Evolutionary conservation across 164 flowering plant species (phyloP).

Genomic region (Kingdonia uniflora): DNA sequence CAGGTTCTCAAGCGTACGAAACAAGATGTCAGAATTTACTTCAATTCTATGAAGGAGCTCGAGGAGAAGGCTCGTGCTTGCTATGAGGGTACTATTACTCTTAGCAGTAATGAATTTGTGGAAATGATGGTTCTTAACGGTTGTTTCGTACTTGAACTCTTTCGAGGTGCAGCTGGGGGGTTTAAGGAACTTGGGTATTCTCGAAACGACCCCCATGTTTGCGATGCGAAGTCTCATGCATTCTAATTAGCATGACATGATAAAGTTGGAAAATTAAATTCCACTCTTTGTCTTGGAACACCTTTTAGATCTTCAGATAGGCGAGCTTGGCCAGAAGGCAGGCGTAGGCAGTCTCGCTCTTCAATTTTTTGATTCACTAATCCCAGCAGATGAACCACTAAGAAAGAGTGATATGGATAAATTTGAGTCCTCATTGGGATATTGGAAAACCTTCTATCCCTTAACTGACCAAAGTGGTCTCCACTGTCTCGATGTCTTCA

Average conservation of each 20-base stretch:
- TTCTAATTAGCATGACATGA: slow-evolving; percentile 60
- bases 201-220: slow-evolving; percentile 55
- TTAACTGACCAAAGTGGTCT: no score
- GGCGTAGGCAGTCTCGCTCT: slow-evolving; percentile 34
- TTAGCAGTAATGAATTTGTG: slow-evolving; percentile 41
- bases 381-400: no score
- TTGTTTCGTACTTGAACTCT: slow-evolving; percentile 46
- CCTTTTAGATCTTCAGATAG: slow-evolving; percentile 41
- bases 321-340: slow-evolving; percentile 25
- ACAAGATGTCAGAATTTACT: slow-evolving; percentile 32
- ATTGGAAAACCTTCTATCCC: no score
- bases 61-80: slow-evolving; percentile 55
- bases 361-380: no score
- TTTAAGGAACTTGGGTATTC: slow-evolving; percentile 47
- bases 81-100: slow-evolving; percentile 37
- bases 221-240: slow-evolving; percentile 67
- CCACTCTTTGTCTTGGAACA: slow-evolving; percentile 48
- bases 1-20: slow-evolving; percentile 34
- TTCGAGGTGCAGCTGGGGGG: no score
- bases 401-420: no score
- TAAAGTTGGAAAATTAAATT: slow-evolving; percentile 68
- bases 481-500: no score
- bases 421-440: no score
- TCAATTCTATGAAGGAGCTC: slow-evolving; percentile 32
- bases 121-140: slow-evolving; percentile 71